Evolutionary conservation across 2,329 filamentous ascomycete genomes (phyloP), one percentile per base, ranked within the genome.

Genomic region (Aspergillus intermedius): DNA sequence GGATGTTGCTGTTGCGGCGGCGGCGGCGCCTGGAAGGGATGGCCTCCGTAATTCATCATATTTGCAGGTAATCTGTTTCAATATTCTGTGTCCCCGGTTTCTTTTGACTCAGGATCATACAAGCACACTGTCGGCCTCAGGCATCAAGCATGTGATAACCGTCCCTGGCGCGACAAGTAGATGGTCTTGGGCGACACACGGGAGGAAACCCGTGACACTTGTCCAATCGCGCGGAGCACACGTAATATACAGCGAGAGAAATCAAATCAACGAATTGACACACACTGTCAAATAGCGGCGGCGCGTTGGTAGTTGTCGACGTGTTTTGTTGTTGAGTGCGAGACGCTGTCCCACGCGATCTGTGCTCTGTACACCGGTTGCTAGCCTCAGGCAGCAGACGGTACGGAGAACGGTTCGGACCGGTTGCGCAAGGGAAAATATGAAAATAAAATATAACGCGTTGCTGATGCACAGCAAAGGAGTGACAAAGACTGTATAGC

Each of bases 1-100:
- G 25, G 25, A 35, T 57, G 58, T 1, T 54, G 54, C 47, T 55
- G 55, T 28, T 59, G 59, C 42, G 59, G 61, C 8, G 50, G 60
- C 32, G 61, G 60, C 32, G 61, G 59, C 39, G 58, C 56, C 46
- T 64, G 57, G 45, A 61, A 65, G 19, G 57, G 53, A 47, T 62
- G 61, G 47, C 63, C 61, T 46, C 61, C 61, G 56, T 65, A 67
- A 46, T 60, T 61, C 64, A 67, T 67, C 64, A 67, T 67, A 44
- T 60, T 66, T 42, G 15, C 30, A 12, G 44, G 21, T 17, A 17
- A 5, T n/a, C 12, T 44, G n/a, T 32, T 32, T 19, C 35, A 30
- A 39, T 6, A 39, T 32, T 30, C 32, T 17, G 15, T 19, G 13
- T 34, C 5, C 21, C 17, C 13, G 19, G 40, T 19, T 42, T 8